These are phyloP conservation scores for Schizochytrium sp. DNA, from an alignment of 108 stramenopile genomes.

Conservation along the genomic window DNA sequence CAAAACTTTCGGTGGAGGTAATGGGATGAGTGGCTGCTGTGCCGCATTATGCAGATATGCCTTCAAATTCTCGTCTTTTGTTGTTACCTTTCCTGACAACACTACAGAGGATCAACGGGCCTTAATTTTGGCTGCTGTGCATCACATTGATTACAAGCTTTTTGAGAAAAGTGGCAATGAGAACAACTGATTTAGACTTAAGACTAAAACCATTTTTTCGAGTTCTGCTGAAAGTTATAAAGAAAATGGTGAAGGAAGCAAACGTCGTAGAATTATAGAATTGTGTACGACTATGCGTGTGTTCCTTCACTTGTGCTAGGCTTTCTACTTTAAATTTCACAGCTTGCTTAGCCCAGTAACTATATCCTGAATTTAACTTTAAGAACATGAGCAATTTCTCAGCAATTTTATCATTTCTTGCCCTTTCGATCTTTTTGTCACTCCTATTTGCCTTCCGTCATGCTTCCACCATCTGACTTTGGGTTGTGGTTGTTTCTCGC, in stretches of 20 bases:
- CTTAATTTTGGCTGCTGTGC: slow-evolving; percentile 6
- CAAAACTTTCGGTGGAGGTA: not conserved
- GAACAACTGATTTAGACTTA: not conserved
- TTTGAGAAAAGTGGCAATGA: slow-evolving; percentile 22
- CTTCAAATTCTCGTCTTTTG: slow-evolving; percentile 1
- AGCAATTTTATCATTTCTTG: not conserved
- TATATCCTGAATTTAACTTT: not conserved
- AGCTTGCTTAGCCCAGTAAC: no score
- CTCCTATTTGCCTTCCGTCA: slow-evolving; percentile 11
- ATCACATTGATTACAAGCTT: slow-evolving; percentile 24
- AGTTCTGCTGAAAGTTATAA: not conserved
- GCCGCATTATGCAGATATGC: not conserved
- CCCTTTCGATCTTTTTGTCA: not conserved
- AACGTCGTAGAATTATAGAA: no score
- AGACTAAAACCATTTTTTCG: not conserved
- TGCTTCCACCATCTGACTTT: slow-evolving; percentile 1
- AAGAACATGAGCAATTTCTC: not conserved
- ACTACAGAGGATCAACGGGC: slow-evolving; percentile 11
- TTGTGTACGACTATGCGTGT: no score
- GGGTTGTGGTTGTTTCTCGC: slow-evolving; percentile 12
- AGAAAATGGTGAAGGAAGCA: not conserved
- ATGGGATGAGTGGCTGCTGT: not conserved
- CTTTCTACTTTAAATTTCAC: no score
- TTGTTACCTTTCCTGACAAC: slow-evolving; percentile 7
- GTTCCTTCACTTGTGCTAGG: no score